These are phyloP conservation scores for Suhomyces taliae DNA, from an alignment of 1,139 yeast genomes.

Conservation along the genomic window DNA sequence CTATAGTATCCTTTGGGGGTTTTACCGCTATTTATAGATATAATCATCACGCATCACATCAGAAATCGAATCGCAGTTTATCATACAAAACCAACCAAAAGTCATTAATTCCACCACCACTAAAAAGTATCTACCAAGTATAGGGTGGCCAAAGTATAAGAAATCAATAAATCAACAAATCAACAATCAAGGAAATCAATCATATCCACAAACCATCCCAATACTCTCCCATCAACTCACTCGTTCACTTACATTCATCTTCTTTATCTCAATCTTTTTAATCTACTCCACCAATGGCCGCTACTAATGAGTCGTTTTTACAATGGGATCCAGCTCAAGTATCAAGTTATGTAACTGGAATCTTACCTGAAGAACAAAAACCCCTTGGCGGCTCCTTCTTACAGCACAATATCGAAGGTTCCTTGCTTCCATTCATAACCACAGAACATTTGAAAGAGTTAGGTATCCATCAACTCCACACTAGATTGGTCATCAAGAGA, in stretches of 20 bases:
- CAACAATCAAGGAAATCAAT: no score
- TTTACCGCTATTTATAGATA: no score
- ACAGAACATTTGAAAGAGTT: conserved; percentile 63
- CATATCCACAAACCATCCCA: no score
- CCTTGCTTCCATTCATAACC: conserved; percentile 56
- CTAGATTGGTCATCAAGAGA: conserved; percentile 50
- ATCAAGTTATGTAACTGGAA: conserved; percentile 32
- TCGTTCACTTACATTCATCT: background rate
- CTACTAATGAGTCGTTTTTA: conserved; percentile 38
- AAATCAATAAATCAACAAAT: no score
- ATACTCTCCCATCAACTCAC: background rate
- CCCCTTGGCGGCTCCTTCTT: conserved; percentile 37
- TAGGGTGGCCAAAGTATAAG: no score
- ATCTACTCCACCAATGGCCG: conserved; percentile 10
- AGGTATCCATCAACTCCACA: conserved; percentile 44
- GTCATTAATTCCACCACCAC: no score
- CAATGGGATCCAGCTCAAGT: conserved; percentile 54
- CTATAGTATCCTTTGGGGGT: no score
- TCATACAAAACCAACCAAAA: no score
- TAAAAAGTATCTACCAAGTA: no score
- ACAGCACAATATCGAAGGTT: conserved; percentile 63
- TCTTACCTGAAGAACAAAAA: conserved; percentile 23
- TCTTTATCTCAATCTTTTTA: no score
- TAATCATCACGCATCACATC: no score
- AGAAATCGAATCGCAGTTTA: no score